Percentiles rank a stretch among this genome's conserved stretches.
Evolutionary conservation across 1,284 basidiomycete species (phyloP).

Genomic region (Fistulinella staudtii): DNA sequence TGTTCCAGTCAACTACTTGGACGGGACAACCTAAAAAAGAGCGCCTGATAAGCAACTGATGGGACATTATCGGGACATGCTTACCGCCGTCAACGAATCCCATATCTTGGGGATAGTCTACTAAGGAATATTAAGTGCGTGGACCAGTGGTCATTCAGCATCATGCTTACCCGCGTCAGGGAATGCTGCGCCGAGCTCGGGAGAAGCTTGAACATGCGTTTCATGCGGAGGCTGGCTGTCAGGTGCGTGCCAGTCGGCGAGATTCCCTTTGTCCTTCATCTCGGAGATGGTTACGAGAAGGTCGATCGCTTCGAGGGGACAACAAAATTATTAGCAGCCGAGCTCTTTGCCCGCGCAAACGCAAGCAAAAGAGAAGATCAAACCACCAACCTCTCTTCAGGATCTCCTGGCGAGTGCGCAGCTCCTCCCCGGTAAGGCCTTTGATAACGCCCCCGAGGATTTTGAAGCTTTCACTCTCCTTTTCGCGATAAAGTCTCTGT

Average conservation of each 20-base stretch:
- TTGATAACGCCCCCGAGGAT: constrained; percentile 12
- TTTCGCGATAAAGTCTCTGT: constrained; percentile 22
- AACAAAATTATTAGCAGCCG: neutral
- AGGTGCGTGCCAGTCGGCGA: neutral
- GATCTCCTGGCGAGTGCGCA: constrained; percentile 20
- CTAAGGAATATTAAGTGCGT: too few relatives aligned
- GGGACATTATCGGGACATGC: neutral
- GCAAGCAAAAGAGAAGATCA: neutral
- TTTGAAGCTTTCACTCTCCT: constrained; percentile 18
- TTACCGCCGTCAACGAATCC: neutral
- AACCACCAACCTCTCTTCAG: constrained; percentile 16
- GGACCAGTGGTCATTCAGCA: too few relatives aligned
- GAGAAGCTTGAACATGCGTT: neutral
- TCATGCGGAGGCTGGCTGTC: neutral
- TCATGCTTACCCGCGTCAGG: too few relatives aligned
- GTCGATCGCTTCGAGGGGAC: constrained; percentile 9
- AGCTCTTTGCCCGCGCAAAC: neutral
- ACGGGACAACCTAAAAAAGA: neutral
- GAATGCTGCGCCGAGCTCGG: too few relatives aligned
- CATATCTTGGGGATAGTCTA: too few relatives aligned
- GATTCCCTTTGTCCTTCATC: neutral
- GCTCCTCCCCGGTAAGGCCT: constrained; percentile 14
- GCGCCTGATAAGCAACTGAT: neutral
- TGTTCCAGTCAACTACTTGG: neutral
- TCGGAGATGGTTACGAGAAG: constrained; percentile 8